These are phyloP conservation scores for Magnusiomyces tetraspermus DNA, from an alignment of 1,139 yeast species.

Conservation along the genomic window DNA sequence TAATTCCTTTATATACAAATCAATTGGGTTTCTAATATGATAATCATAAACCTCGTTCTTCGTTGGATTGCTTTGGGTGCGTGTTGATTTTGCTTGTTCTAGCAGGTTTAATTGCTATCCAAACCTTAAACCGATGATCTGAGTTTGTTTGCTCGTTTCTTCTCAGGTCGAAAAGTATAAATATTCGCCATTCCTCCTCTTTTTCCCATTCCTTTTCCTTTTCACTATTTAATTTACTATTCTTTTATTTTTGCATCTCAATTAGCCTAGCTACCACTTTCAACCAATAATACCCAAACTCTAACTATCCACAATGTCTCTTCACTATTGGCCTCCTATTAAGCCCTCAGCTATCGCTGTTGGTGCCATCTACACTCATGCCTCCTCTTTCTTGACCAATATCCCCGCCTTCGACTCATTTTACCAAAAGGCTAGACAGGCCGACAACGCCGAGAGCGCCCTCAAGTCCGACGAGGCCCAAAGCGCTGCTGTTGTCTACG, in stretches of 20 bases:
- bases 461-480: constrained; percentile 31
- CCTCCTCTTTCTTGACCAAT: constrained; percentile 30
- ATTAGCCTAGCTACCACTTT: neutral
- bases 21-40: too few species aligned
- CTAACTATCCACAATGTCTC: constrained; percentile 21
- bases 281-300: neutral
- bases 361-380: constrained; percentile 36
- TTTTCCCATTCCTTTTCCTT: neutral
- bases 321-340: constrained; percentile 16
- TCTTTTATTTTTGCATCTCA: neutral
- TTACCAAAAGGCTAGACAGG: constrained; percentile 31
- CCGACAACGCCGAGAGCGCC: constrained; percentile 32
- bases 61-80: too few species aligned
- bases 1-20: too few species aligned
- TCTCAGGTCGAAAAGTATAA: too few species aligned
- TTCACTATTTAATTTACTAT: neutral
- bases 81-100: too few species aligned
- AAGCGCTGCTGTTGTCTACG: constrained; percentile 31
- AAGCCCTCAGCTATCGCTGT: constrained; percentile 31
- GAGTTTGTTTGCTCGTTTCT: too few species aligned
- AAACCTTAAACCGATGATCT: too few species aligned
- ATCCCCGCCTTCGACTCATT: constrained; percentile 37
- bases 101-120: too few species aligned
- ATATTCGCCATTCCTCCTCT: neutral
- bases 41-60: too few species aligned